Evolutionary conservation across 306 rosid genomes (phyloP).

Genomic region (Fagus crenata): DNA sequence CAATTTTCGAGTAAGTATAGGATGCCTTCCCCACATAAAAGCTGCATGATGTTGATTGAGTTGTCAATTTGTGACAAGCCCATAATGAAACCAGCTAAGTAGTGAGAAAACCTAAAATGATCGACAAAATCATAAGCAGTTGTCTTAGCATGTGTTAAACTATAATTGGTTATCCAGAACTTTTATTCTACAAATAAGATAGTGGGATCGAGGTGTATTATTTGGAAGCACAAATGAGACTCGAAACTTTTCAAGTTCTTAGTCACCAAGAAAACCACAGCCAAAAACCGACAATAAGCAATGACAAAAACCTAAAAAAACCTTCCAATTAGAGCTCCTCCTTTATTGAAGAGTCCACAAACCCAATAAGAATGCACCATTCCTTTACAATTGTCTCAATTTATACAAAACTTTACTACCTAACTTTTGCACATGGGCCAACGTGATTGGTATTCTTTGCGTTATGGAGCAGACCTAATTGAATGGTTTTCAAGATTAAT

Average conservation of each 20-base stretch:
- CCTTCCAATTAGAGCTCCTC: no score
- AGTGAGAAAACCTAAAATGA: background rate
- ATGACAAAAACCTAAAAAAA: no score
- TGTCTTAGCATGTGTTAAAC: conserved; percentile 26
- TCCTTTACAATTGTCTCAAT: no score
- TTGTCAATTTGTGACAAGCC: conserved; percentile 36
- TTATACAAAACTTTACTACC: no score
- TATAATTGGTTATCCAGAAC: conserved; percentile 36
- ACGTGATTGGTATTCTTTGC: conserved; percentile 8
- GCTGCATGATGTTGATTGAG: conserved; percentile 11
- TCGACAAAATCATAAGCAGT: conserved; percentile 13
- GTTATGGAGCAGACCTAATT: conserved; percentile 20
- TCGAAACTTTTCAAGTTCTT: conserved; percentile 48
- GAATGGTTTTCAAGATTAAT: background rate
- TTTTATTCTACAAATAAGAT: conserved; percentile 33
- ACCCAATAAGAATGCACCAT: no score
- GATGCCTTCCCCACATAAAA: conserved; percentile 32
- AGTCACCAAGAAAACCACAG: conserved; percentile 52
- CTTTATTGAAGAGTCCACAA: no score
- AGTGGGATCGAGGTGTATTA: conserved; percentile 33
- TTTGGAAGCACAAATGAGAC: conserved; percentile 22
- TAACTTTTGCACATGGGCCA: no score
- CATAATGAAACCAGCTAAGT: conserved; percentile 21
- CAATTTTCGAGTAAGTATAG: conserved; percentile 16
- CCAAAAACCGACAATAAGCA: background rate